Percentiles rank a stretch among this genome's conserved stretches.
Conservation (phyloP, 139 green algal species). For the Marvania coccoides region DNA sequence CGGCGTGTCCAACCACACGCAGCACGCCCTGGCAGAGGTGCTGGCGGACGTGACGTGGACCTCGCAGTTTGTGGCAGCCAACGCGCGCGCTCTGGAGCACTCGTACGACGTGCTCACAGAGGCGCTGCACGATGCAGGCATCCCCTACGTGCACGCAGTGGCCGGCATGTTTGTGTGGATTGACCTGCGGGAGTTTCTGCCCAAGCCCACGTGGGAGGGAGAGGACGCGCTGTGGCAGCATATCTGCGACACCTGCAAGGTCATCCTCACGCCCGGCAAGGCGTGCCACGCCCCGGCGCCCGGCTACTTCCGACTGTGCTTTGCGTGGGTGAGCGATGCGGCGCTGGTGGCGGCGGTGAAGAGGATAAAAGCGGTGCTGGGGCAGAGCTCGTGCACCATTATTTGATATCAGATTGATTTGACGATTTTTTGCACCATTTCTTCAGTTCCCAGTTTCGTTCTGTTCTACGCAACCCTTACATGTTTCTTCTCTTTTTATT, state of each 20-base stretch:
- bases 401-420: neutral
- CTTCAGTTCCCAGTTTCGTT: neutral
- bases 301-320: constrained; percentile 74
- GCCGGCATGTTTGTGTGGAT: constrained; percentile 71
- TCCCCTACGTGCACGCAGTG: constrained; percentile 39
- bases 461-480: neutral
- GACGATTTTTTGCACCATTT: neutral
- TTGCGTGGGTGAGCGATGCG: constrained; percentile 44
- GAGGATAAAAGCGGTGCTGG: constrained; percentile 12
- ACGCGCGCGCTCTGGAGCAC: constrained; percentile 27
- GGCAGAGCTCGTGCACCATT: neutral
- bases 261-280: constrained; percentile 34
- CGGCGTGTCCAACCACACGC: constrained; percentile 19
- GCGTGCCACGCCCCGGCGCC: constrained; percentile 53
- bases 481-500: too few species aligned
- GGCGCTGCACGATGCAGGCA: constrained; percentile 32
- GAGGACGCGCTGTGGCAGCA: constrained; percentile 51
- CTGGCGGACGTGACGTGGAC: constrained; percentile 48
- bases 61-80: constrained; percentile 39
- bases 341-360: constrained; percentile 35
- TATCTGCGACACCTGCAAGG: constrained; percentile 26
- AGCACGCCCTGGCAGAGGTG: constrained; percentile 32
- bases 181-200: constrained; percentile 42
- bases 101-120: constrained; percentile 47
- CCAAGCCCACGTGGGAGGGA: constrained; percentile 43